Percentiles rank a stretch among this genome's conserved stretches.
phyloP scores from a whole-genome alignment of 352 stramenopile genomes.

The Phytophthora idaei region DNA sequence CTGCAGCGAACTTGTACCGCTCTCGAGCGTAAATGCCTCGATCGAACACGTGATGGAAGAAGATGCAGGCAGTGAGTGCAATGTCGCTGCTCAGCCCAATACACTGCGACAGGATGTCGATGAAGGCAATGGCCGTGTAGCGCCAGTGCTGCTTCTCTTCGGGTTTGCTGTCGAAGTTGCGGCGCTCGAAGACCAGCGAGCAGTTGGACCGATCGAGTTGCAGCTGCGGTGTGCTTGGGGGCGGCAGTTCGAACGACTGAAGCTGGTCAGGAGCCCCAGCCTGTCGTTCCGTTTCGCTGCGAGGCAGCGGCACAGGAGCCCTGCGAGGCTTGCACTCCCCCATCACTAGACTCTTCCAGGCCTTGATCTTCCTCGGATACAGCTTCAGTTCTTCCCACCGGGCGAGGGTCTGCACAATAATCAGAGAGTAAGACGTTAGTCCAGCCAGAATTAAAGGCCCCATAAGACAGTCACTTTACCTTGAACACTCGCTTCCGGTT shows the following conservation, averaged over 20 bases:
- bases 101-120: slow-evolving; percentile 76
- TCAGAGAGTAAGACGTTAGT: background rate
- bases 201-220: slow-evolving; percentile 81
- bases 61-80: slow-evolving; percentile 72
- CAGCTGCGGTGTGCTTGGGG: slow-evolving; percentile 42
- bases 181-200: slow-evolving; percentile 73
- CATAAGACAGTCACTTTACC: slow-evolving; percentile 26
- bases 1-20: slow-evolving; percentile 82
- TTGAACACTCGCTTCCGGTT: slow-evolving; percentile 82
- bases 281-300: slow-evolving; percentile 69
- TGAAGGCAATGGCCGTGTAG: slow-evolving; percentile 80
- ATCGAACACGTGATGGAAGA: slow-evolving; percentile 84
- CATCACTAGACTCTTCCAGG: slow-evolving; percentile 77
- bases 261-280: slow-evolving; percentile 72
- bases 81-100: slow-evolving; percentile 74
- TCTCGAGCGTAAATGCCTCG: slow-evolving; percentile 81
- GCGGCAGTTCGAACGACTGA: slow-evolving; percentile 74
- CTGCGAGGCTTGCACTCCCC: slow-evolving; percentile 73
- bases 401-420: slow-evolving; percentile 59
- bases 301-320: slow-evolving; percentile 52
- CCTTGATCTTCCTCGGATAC: slow-evolving; percentile 77
- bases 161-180: slow-evolving; percentile 56
- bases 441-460: background rate
- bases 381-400: slow-evolving; percentile 86
- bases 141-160: slow-evolving; percentile 87